phyloP scores from a whole-genome alignment of 495 filamentous ascomycete genomes.

The Viridothelium virens region DNA sequence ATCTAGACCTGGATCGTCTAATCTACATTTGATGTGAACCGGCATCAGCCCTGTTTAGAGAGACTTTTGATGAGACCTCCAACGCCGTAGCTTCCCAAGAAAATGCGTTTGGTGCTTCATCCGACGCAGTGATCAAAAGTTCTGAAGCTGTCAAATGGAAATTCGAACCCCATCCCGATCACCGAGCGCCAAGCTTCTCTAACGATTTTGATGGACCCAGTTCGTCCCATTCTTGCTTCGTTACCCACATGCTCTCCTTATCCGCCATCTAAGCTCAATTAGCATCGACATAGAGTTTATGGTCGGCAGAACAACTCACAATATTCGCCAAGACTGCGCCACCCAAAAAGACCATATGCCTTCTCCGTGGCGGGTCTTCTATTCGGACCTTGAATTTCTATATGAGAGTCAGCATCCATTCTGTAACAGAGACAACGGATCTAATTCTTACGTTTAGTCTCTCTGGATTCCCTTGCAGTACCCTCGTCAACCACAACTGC shows the following conservation, averaged over 20 bases:
- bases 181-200: constrained; percentile 83
- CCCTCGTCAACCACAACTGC: constrained; percentile 93
- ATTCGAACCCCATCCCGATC: constrained; percentile 19
- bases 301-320: constrained; percentile 39
- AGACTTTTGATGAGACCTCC: neutral
- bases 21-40: neutral
- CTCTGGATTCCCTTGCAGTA: constrained; percentile 82
- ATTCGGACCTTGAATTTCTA: constrained; percentile 99
- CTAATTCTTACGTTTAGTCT: constrained; percentile 59
- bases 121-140: neutral
- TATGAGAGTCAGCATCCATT: neutral
- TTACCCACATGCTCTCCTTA: constrained; percentile 98
- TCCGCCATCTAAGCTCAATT: constrained; percentile 73
- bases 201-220: constrained; percentile 68
- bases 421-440: neutral
- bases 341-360: constrained; percentile 98
- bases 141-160: neutral
- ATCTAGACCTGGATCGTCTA: neutral
- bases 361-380: constrained; percentile 88
- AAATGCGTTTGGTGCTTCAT: neutral
- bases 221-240: constrained; percentile 93
- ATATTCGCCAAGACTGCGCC: constrained; percentile 96
- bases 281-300: constrained; percentile 12
- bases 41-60: neutral
- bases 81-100: constrained; percentile 1